Conservation (phyloP, 805 yeast genomes). For the Saturnispora mendoncae region DNA sequence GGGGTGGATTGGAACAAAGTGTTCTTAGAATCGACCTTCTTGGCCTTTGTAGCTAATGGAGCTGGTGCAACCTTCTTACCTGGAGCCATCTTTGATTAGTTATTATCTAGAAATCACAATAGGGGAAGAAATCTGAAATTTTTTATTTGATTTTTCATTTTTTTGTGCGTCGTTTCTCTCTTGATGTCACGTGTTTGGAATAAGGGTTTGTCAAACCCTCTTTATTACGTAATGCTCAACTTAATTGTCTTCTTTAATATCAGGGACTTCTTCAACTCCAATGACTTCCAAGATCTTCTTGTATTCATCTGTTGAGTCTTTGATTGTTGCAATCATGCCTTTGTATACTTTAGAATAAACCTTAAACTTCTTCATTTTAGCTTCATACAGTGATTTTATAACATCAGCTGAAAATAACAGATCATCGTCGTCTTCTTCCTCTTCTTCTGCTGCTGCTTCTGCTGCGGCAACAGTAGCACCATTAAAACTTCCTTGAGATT, state of each 20-base stretch:
- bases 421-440: too few relatives aligned
- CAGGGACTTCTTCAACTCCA: slow-evolving; percentile 11
- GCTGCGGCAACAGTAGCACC: too few relatives aligned
- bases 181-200: slow-evolving; percentile 4
- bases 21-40: slow-evolving; percentile 52
- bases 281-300: slow-evolving; percentile 4
- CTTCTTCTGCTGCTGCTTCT: too few relatives aligned
- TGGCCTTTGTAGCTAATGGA: slow-evolving; percentile 78
- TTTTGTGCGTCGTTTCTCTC: slow-evolving; percentile 93
- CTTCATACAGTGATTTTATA: not conserved
- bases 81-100: slow-evolving; percentile 39
- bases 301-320: slow-evolving; percentile 14
- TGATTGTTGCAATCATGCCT: slow-evolving; percentile 8
- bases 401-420: not conserved
- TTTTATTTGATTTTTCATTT: slow-evolving; percentile 67
- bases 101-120: slow-evolving; percentile 88
- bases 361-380: not conserved
- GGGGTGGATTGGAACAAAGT: slow-evolving; percentile 87
- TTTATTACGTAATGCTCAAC: not conserved
- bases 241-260: not conserved
- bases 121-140: slow-evolving; percentile 54
- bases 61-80: slow-evolving; percentile 92
- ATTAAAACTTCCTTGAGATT: too few relatives aligned
- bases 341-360: slow-evolving; percentile 8
- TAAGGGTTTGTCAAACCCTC: slow-evolving; percentile 6